These are phyloP conservation scores for Casaregolazyma suthepensis DNA, from an alignment of 1,139 yeast genomes.

Conservation along the genomic window DNA sequence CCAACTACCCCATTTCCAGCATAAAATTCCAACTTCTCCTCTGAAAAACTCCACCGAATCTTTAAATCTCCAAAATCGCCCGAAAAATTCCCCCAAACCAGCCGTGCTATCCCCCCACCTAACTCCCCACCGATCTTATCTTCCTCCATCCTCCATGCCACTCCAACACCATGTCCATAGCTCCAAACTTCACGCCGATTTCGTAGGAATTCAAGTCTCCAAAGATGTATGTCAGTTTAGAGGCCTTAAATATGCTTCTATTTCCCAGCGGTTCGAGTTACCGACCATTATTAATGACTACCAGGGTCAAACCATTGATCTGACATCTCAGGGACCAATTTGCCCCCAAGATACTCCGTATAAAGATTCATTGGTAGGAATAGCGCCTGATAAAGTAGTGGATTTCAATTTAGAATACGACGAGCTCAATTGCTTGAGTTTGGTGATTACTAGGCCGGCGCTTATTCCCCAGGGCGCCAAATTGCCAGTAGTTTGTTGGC, in stretches of 20 bases:
- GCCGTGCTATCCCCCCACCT: too few species aligned
- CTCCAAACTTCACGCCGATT: background rate
- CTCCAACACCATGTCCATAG: background rate
- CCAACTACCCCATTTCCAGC: background rate
- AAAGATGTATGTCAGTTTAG: slow-evolving; percentile 8
- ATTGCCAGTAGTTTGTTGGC: slow-evolving; percentile 33
- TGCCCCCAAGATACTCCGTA: slow-evolving; percentile 25
- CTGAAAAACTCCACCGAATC: too few species aligned
- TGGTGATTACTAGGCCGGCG: slow-evolving; percentile 22
- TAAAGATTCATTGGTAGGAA: slow-evolving; percentile 22
- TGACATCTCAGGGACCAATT: slow-evolving; percentile 23
- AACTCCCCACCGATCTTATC: background rate
- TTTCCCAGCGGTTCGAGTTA: slow-evolving; percentile 12
- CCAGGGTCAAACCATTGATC: slow-evolving; percentile 1
- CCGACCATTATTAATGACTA: slow-evolving; percentile 9
- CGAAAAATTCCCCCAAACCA: too few species aligned
- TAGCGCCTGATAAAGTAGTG: slow-evolving; percentile 15
- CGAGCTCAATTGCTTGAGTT: slow-evolving; percentile 25
- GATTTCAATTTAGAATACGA: slow-evolving; percentile 20
- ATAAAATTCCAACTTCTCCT: background rate
- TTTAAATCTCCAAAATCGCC: background rate
- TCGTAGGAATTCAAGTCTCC: background rate
- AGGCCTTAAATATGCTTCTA: slow-evolving; percentile 14
- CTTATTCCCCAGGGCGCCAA: slow-evolving; percentile 2
- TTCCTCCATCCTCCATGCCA: background rate